Evolutionary conservation across 208 protist species (phyloP).

Genomic region (Crithidia acanthocephali): DNA sequence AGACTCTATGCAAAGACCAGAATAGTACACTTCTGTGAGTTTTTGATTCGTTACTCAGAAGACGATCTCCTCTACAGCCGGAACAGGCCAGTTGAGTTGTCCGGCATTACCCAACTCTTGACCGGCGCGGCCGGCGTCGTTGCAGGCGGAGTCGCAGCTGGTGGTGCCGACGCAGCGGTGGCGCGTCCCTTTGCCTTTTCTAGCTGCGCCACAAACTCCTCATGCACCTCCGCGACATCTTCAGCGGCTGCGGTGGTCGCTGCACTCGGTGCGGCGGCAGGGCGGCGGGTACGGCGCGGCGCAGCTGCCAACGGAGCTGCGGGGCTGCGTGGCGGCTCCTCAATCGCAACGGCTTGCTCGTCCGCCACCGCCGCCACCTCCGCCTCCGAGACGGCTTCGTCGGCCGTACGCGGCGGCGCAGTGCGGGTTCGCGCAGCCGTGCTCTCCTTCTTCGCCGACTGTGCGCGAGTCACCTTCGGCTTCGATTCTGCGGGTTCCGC

Average conservation of each 20-base stretch:
- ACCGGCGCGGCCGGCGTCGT: background rate
- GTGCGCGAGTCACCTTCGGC: too few relatives aligned
- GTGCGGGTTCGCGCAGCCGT: background rate
- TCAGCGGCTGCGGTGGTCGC: background rate
- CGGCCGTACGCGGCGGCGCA: background rate
- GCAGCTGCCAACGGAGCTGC: background rate
- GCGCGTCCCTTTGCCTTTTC: slow-evolving; percentile 28
- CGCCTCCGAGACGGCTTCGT: background rate
- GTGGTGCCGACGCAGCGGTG: background rate
- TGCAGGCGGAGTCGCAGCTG: background rate
- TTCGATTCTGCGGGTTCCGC: background rate
- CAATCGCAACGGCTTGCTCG: background rate
- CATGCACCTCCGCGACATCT: slow-evolving; percentile 20
- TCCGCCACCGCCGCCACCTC: background rate
- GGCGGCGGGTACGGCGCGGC: background rate
- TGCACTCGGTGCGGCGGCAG: background rate
- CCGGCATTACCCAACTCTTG: slow-evolving; percentile 25
- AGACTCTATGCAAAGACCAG: slow-evolving; percentile 15
- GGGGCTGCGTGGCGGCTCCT: background rate
- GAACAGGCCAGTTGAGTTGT: slow-evolving; percentile 35
- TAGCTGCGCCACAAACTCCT: slow-evolving; percentile 31
- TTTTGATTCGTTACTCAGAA: background rate
- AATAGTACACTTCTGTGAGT: slow-evolving; percentile 20
- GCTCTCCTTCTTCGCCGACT: background rate
- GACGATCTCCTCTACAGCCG: slow-evolving; percentile 18